Percentiles rank a stretch among this genome's conserved stretches.
Evolutionary conservation across 1,139 yeast species (phyloP).

Genomic region (Geotrichum siamense): DNA sequence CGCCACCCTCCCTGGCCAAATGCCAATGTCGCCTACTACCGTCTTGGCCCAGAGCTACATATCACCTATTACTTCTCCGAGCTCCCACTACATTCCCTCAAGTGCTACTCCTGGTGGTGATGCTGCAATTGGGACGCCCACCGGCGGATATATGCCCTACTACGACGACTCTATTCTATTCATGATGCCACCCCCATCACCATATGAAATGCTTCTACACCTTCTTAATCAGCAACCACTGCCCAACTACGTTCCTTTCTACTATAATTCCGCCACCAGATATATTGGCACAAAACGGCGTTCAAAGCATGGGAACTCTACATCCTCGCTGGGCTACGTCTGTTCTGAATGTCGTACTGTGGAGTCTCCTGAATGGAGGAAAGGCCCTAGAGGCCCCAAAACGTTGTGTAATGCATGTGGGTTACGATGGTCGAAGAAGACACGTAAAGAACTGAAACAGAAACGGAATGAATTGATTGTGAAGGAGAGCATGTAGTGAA

Average conservation of each 20-base stretch:
- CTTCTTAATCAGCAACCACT: too few species aligned
- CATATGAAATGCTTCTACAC: too few species aligned
- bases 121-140: background rate
- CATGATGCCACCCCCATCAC: too few species aligned
- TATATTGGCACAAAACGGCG: constrained; percentile 6
- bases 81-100: constrained; percentile 2
- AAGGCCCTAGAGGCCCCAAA: constrained; percentile 59
- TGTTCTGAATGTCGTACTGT: constrained; percentile 51
- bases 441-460: constrained; percentile 31
- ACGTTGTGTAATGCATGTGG: constrained; percentile 65
- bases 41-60: too few species aligned
- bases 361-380: constrained; percentile 62
- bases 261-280: too few species aligned
- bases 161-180: too few species aligned
- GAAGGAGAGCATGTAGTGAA: too few species aligned
- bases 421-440: constrained; percentile 43
- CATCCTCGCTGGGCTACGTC: constrained; percentile 10
- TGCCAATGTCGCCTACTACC: constrained; percentile 3
- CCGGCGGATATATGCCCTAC: background rate
- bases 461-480: too few species aligned
- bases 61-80: too few species aligned
- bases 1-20: background rate
- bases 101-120: background rate
- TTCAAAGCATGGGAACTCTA: constrained; percentile 8
- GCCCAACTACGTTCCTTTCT: too few species aligned